Base-by-base conservation (phyloP, 768 basidiomycete species). In the Tulasnella sp. region DNA sequence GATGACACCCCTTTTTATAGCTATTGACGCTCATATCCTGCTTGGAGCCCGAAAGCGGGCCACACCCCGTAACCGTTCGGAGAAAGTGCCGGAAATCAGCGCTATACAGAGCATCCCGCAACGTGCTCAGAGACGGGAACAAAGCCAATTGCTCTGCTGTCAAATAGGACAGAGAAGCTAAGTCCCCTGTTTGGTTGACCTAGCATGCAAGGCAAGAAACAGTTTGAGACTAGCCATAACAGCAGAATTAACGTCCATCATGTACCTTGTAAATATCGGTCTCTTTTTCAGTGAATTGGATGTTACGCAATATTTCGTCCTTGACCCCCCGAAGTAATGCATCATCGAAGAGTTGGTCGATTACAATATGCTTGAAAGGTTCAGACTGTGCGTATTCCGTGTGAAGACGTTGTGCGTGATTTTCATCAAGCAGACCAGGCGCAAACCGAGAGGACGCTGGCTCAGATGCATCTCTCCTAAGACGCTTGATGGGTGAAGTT, bases 161-260 rank as follows among this genome's bases (percentile, higher is more conserved):
- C 77, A 99, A 91, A 84, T 92, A 98, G 78, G 92, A 92, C 40
- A 99, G 89, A 16, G 97, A 98, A 20, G 95, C 93, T 32, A 99
- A 90, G 85, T 99, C 97, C 81, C 96, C 96, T 0, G 97, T 98
- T 87, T 99, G 97, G 84, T 96, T 92, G 82, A 99, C 92, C 96
- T 98, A 81, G 61, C 55, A 10, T 55, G 26, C 35, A 72, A 73
- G 51, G 46, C 67, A 78, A 69, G 48, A 44, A 44, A 15, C 42
- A 6, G 44, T 72, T 46, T 1, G 70, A 55, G n/a, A 51, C 39
- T 74, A 16, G 29, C n/a, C 44, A 1, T 39, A 5, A 61, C 44
- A 73, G 57, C n/a, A 35, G 75, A 78, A 55, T 44, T 72, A 71
- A 77, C 70, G 70, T 40, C 77, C 72, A 46, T 70, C 73, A 48